phyloP scores from a whole-genome alignment of 202 grass and related monocot species.

The Dendrocalamus latiflorus region DNA sequence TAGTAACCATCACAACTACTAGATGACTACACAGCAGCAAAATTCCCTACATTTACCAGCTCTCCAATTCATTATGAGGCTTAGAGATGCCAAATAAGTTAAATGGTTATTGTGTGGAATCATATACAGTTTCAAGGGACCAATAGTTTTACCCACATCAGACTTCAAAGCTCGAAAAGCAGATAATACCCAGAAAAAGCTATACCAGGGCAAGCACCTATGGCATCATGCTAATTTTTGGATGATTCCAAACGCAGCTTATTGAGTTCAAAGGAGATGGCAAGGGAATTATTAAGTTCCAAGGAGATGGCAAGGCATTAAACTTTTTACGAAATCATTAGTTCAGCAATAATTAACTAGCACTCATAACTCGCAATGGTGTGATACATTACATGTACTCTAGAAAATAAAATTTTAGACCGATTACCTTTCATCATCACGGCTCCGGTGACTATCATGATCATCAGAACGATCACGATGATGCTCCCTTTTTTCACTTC shows the following conservation, averaged over 20 bases:
- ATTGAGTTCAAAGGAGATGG: no score
- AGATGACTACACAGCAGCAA: not conserved
- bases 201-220: not conserved
- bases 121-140: not conserved
- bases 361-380: no score
- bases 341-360: not conserved
- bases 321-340: no score
- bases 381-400: no score
- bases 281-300: no score
- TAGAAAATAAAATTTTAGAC: not conserved
- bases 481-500: slow-evolving; percentile 53
- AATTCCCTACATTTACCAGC: not conserved
- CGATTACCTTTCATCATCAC: slow-evolving; percentile 58
- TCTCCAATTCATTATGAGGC: not conserved
- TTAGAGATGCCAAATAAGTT: not conserved
- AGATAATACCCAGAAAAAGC: not conserved
- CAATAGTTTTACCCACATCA: not conserved
- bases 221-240: not conserved
- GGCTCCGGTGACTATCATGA: slow-evolving; percentile 33
- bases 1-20: not conserved
- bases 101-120: not conserved
- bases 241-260: not conserved
- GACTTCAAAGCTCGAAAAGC: not conserved
- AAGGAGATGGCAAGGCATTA: not conserved
- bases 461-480: slow-evolving; percentile 53